Evolutionary conservation across 176 grass and related monocot species (phyloP), one percentile per base, ranked within the genome.

Genomic region (Otatea glauca): DNA sequence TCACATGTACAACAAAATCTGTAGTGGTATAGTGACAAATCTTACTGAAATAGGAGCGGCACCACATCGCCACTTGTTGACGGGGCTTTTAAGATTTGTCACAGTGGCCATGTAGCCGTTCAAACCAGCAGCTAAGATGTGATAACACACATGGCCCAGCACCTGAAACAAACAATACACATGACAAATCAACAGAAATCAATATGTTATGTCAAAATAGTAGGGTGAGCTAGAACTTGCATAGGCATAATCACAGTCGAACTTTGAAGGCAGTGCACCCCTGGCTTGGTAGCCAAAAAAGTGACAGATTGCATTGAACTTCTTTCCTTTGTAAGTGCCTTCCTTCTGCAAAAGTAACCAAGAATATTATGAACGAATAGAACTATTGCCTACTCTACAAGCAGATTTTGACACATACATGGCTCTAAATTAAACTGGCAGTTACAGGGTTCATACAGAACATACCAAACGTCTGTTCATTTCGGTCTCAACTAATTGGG

Each of bases 211-310:
- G 43, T 56, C 15, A 72, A 54, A 87, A 37, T 42, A 68, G 63
- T 53, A 44, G 77, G 38, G 34, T 73, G 79, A 76, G 72, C 68
- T 81, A 49, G 70, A 66, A 89, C 88, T 85, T 94, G 59, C 96
- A 89, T 96, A 99, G 73, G 96, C 96, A 84, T 96, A 99, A 81
- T 99, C 96, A 8, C 96, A 96, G 88, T 99, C 96, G 67, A 99
- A 99, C 60, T 94, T 99, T 69, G 96, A 99, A 63, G 96, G 96
- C 70, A 99, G 76, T 29, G 96, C 91, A 80, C 96, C 96, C 84
- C 96, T 89, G 73, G 96, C 96, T 90, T 99, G 96, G 86, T 99
- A 99, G 53, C 96, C 96, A 90, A 99, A 99, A 79, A 99, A 99
- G 82, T 99, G 96, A 80, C 91, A 99, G 32, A 99, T 99, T 15